Percentiles rank a stretch among this genome's conserved stretches.
Evolutionary conservation across 768 basidiomycete species (phyloP).

Genomic region (Suillus paluster): DNA sequence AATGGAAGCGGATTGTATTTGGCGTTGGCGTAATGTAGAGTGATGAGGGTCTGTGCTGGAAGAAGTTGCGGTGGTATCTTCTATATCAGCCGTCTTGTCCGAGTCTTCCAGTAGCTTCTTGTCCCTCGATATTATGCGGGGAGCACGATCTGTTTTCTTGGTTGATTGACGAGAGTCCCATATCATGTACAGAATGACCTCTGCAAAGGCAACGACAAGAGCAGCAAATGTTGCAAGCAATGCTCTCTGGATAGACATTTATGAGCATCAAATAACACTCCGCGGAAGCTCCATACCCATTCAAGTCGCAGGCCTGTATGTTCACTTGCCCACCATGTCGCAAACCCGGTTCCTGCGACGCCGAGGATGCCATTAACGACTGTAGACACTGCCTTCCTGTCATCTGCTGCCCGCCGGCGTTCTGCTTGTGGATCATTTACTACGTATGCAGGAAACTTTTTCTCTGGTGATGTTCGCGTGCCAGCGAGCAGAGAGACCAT

Average conservation of each 20-base stretch:
- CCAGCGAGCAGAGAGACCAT: constrained; percentile 83
- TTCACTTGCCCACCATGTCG: constrained; percentile 75
- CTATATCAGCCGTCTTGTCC: constrained; percentile 3
- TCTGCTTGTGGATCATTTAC: constrained; percentile 53
- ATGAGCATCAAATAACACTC: constrained; percentile 13
- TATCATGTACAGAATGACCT: constrained; percentile 71
- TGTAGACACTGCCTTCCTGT: constrained; percentile 69
- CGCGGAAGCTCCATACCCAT: constrained; percentile 55
- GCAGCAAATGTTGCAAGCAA: constrained; percentile 65
- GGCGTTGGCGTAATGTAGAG: constrained; percentile 22
- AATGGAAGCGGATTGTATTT: neutral
- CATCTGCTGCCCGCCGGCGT: constrained; percentile 50
- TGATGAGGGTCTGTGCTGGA: constrained; percentile 25
- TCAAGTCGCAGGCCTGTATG: constrained; percentile 68
- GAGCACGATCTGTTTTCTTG: constrained; percentile 13
- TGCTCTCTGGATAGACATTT: constrained; percentile 47
- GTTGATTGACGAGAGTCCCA: constrained; percentile 60
- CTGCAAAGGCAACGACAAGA: constrained; percentile 70
- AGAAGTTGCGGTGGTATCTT: constrained; percentile 16
- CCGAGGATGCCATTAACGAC: constrained; percentile 76
- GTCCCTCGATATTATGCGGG: constrained; percentile 1
- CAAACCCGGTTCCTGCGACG: constrained; percentile 65
- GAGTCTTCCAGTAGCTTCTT: constrained; percentile 15
- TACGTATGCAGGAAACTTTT: constrained; percentile 60
- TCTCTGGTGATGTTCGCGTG: constrained; percentile 76